Base-by-base conservation (phyloP, 225 moss, liverwort and hornwort genomes). In the Polytrichum commune region DNA sequence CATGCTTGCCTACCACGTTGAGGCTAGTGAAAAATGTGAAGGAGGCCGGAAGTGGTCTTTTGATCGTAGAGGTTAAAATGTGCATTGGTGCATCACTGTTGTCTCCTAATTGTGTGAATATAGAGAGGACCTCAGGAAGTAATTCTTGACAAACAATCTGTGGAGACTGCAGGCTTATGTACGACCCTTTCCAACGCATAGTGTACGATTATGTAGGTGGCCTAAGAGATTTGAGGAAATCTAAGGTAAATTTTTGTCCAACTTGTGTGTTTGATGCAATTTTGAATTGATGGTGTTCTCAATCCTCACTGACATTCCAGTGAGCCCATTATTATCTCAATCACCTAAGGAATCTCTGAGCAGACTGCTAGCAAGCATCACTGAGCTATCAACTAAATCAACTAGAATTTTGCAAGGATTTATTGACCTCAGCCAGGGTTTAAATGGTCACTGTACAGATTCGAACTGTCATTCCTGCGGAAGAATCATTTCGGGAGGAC, bases 161-260 rank as follows among this genome's bases (percentile, higher is more conserved):
- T 71, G 20, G 72, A n/a, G 54, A 67, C 56, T 89, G 91, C 97
- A 98, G 97, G 82, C 88, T 98, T 67, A 90, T 98, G 90, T 98
- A 98, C 80, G 98, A 98, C 63, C 95, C 98, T 2, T 98, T 91
- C 68, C 82, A 86, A 66, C 74, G 82, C 69, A 73, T 91, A 63
- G 67, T 98, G 29, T 95, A 95, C 77, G 98, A 98, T 76, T 98
- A 98, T 57, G 91, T 93, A 20, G 95, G 95, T 28, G 98, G 98
- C 32, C 81, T 98, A 56, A 77, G 84, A 72, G 98, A 98, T 77
- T 78, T 98, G 73, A 89, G 87, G 65, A 98, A 86, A 74, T 81
- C 86, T 62, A 91, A 95, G 98, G 97, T 98, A 78, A 35, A 60
- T 26, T 68, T 13, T 38, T 13, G n/a, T 28, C 53, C 25, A 7